Evolutionary conservation across 805 yeast genomes (phyloP), one percentile per base, ranked within the genome.

Genomic region (Wickerhamia fluorescens): DNA sequence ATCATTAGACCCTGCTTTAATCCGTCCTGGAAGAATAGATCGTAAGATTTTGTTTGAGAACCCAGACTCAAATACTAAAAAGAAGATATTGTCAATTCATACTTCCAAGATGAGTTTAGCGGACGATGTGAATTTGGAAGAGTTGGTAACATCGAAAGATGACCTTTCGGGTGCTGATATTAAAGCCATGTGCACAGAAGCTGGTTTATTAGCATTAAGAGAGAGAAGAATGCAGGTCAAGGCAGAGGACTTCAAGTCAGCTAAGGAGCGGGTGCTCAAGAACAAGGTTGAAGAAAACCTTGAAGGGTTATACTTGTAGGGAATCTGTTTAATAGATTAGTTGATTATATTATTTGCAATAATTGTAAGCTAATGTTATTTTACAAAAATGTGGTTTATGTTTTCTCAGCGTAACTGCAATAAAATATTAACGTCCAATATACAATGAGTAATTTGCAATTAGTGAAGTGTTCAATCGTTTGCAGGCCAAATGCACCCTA

Each of bases 191-290:
- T 87, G 96, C 56, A 88, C 97, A 1, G 97, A 89, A 56, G 96
- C 97, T 2, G 97, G 97, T 33, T 70, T 89, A 61, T 72, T 87
- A 49, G 97, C 97, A 1, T 68, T 89, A 51, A 78, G 97, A 58
- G 97, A 89, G 57, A 79, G 97, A 59, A 76, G 97, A 62, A 89
- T 89, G 95, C 94, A 87, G 63, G 97, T 89, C 22, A 85, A 89
- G 20, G 92, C 88, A 16, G 85, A 83, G 37, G 98, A 89, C 54
- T 89, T 89, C 66, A 79, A 82, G 56, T 77, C 78, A 41, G 98
- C 96, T 9, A 83, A 87, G 64, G 97, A 89, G 57, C 76, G 95
- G 47, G 95, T 89, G 28, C 71, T 89, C 74, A 89, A 89, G 73
- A 89, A 88, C 55, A 89, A 89, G 72, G 86, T 87, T 33, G 97